Evolutionary conservation across 305 asterid species (phyloP).

Genomic region (Stenogyne calaminthoides): DNA sequence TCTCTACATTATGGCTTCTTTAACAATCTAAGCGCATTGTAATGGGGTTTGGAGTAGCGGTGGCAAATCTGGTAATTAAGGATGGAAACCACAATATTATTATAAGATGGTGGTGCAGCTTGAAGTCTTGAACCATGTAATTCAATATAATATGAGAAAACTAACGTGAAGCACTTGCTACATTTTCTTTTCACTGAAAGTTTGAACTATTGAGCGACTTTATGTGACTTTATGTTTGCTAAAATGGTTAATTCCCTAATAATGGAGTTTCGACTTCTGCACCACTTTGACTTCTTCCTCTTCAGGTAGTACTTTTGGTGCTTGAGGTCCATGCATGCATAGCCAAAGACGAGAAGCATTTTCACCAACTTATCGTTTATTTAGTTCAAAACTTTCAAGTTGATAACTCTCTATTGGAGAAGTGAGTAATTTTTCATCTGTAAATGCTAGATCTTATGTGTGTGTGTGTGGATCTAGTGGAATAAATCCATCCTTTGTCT

Average conservation of each 20-base stretch:
- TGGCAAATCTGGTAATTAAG: background rate
- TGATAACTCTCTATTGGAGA: constrained; percentile 94
- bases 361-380: constrained; percentile 75
- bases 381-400: constrained; percentile 73
- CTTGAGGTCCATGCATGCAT: constrained; percentile 99
- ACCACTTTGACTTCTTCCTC: constrained; percentile 24
- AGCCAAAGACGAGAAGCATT: constrained; percentile 86
- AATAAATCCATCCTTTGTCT: constrained; percentile 30
- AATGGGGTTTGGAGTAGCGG: background rate
- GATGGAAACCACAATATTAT: too few species aligned
- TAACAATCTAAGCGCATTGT: background rate
- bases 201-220: background rate
- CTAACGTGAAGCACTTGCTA: background rate
- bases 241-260: constrained; percentile 1
- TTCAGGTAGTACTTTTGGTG: constrained; percentile 94
- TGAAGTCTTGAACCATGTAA: too few species aligned
- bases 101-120: too few species aligned
- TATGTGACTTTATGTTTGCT: constrained; percentile 6
- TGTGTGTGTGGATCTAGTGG: constrained; percentile 12
- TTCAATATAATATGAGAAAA: background rate
- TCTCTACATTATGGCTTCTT: background rate
- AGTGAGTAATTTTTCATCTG: constrained; percentile 53
- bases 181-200: background rate
- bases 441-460: constrained; percentile 18
- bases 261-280: constrained; percentile 1